A percentile compares a stretch with the other conserved stretches of the same genome.
Evolutionary conservation across 1,284 basidiomycete species (phyloP).

Genomic region (Polyporus tsugae): DNA sequence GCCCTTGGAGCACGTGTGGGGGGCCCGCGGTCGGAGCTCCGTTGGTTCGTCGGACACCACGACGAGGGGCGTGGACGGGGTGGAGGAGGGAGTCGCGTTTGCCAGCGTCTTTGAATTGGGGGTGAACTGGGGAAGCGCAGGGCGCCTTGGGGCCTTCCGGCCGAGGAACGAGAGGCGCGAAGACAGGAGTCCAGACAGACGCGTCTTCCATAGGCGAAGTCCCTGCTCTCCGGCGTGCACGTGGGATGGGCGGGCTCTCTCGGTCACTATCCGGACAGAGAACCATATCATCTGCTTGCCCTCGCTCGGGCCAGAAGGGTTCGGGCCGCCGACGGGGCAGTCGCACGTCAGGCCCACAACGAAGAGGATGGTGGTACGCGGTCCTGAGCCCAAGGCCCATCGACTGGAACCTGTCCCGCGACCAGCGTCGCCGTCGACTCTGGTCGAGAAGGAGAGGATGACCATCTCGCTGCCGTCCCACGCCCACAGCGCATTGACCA

Average conservation of each 20-base stretch:
- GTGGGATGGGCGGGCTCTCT: neutral
- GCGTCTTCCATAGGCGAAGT: neutral
- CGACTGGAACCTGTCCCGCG: no score
- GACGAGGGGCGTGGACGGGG: neutral
- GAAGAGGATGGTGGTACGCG: neutral
- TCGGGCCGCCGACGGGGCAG: neutral
- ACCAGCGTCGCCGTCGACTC: neutral
- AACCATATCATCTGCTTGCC: neutral
- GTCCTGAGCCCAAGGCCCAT: no score
- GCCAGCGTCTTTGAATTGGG: neutral
- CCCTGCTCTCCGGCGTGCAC: neutral
- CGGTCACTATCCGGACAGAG: neutral
- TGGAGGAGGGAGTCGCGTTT: neutral
- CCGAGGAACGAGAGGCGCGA: neutral
- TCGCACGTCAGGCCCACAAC: neutral
- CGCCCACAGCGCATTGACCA: neutral
- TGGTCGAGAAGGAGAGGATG: constrained; percentile 2
- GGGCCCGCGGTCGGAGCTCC: neutral
- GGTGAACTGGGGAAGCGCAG: neutral
- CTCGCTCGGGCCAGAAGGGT: neutral
- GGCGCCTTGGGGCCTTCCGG: neutral
- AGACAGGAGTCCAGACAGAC: neutral
- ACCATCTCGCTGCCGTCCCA: neutral
- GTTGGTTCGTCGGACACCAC: neutral
- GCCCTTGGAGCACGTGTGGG: neutral